Evolutionary conservation across 192 early-diverging fungal species (phyloP).

Genomic region (Cetraspora pellucida): DNA sequence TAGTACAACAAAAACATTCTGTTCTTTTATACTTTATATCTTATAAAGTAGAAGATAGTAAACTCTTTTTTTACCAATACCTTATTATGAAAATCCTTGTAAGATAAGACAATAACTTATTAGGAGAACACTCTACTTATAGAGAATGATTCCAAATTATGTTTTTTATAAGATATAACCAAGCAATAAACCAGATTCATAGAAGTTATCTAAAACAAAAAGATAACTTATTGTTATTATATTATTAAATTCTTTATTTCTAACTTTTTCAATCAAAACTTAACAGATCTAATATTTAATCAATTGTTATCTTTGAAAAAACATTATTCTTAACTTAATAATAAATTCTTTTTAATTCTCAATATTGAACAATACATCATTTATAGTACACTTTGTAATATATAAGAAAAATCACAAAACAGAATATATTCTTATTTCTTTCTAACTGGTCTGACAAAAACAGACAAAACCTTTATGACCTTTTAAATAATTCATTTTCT

Average conservation of each 20-base stretch:
- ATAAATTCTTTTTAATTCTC: not conserved
- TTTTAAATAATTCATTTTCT: too few species aligned
- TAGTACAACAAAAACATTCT: not conserved
- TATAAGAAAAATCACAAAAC: not conserved
- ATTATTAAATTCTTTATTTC: too few species aligned
- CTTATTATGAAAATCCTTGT: not conserved
- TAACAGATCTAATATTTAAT: too few species aligned
- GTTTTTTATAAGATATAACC: too few species aligned
- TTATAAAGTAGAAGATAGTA: not conserved
- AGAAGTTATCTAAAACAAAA: not conserved
- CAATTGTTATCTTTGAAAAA: too few species aligned
- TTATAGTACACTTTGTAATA: too few species aligned
- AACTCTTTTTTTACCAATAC: slow-evolving; percentile 13
- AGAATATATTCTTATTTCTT: not conserved
- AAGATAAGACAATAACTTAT: not conserved
- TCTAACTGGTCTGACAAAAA: not conserved
- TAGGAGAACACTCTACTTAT: too few species aligned
- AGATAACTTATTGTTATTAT: too few species aligned
- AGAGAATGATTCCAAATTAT: too few species aligned
- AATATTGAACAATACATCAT: not conserved
- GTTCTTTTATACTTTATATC: not conserved
- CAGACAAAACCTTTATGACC: not conserved
- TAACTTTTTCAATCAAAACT: too few species aligned
- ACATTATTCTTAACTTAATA: too few species aligned
- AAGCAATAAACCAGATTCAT: too few species aligned